Base-by-base conservation (phyloP, 2,329 filamentous ascomycete species). In the Neurospora sp. region DNA sequence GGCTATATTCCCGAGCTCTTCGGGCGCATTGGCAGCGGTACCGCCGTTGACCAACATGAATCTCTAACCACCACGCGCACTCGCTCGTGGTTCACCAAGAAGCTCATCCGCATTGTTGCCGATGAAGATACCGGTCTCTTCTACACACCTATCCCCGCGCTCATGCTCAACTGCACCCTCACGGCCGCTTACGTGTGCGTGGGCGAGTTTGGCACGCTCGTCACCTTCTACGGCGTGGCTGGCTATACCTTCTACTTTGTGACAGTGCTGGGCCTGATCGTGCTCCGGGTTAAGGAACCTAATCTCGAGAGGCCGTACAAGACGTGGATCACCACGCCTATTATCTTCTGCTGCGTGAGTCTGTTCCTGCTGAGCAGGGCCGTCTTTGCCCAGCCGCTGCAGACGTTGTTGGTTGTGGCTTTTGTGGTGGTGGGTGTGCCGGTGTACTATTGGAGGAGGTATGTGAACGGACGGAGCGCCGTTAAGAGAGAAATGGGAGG, bases 241-340 rank as follows among this genome's bases (percentile, higher is more conserved):
- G 94, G 94, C 15, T 99, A 99, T 79, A 93, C 93, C 0, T 99
- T 99, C 78, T 99, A 99, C 82, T 99, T 99, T 80, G 83, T 97
- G 70, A 96, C 95, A 0, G 96, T 99, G 0, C 87, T 99, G 0
- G 96, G 96, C 0, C 85, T 99, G 67, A 97, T 99, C 73, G 87
- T 99, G 68, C 84, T 99, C 72, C 87, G 96, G 38, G 93, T 98
- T 38, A 87, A 87, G 72, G 96, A 99, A 79, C 96, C 96, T 4
- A 85, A 90, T 72, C 85, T 99, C 66, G 93, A 97, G 79, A 84
- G 96, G 36, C 95, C 96, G 0, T 99, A 99, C 81, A 90, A 89
- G 79, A 97, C 94, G 3, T 99, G 95, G 96, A 97, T 99, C 77
- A 91, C 91, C 0, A 99, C 96, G 2, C 96, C 96, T 11, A 95